These are phyloP conservation scores for Sporothrix protearum DNA, from an alignment of 2,329 filamentous ascomycete species.

Conservation along the genomic window DNA sequence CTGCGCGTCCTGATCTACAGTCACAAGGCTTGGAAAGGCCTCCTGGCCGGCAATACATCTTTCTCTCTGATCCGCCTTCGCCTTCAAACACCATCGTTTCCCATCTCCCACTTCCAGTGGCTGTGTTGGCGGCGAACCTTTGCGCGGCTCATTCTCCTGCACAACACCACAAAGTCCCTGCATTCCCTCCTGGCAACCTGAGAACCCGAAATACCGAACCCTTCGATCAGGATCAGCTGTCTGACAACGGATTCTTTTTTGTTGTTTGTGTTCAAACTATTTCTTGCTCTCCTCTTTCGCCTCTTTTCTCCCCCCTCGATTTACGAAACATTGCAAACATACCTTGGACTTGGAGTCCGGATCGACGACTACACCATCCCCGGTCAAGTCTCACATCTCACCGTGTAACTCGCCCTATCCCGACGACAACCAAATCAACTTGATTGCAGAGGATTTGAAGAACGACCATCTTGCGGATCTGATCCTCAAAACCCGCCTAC, in stretches of 20 bases:
- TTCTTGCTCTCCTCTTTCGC: background rate
- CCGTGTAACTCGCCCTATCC: background rate
- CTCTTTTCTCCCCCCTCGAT: background rate
- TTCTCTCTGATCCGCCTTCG: background rate
- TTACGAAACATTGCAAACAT: background rate
- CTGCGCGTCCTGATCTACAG: slow-evolving; percentile 12
- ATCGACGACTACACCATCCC: slow-evolving; percentile 4
- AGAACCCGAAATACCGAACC: slow-evolving; percentile 3
- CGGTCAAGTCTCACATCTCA: background rate
- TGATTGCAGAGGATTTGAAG: background rate
- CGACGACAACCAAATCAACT: background rate
- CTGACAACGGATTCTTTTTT: slow-evolving; percentile 13
- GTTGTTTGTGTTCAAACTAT: background rate
- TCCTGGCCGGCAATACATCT: slow-evolving; percentile 12
- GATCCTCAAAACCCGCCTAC: background rate
- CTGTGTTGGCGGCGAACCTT: background rate
- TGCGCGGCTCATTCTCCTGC: slow-evolving; percentile 1
- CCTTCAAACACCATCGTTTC: background rate
- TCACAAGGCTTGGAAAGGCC: slow-evolving; percentile 15
- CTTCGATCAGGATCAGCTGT: slow-evolving; percentile 7
- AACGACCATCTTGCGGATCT: background rate
- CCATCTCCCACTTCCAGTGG: background rate
- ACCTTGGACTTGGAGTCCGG: background rate
- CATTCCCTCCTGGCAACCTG: slow-evolving; percentile 15
- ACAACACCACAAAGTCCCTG: slow-evolving; percentile 17